phyloP scores from a whole-genome alignment of 768 basidiomycete genomes.

The Leccinum disarticulatum region DNA sequence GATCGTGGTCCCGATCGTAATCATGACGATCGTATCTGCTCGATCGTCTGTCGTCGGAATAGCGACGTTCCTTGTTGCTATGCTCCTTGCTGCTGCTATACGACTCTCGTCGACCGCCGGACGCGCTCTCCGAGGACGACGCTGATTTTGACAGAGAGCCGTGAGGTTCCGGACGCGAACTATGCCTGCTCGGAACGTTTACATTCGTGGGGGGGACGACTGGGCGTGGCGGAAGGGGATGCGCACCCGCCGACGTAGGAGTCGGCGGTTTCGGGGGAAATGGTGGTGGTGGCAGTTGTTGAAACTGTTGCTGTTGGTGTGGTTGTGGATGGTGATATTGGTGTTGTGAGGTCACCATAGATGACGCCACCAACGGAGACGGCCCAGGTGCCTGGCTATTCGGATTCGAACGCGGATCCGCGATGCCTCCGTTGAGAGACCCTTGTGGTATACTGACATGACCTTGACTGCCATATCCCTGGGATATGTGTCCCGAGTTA shows the following conservation, averaged over 20 bases:
- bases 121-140: slow-evolving; percentile 18
- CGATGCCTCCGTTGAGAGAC: background rate
- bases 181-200: slow-evolving; percentile 2
- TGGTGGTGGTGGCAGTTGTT: background rate
- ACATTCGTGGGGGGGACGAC: background rate
- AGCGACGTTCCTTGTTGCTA: slow-evolving; percentile 11
- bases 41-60: slow-evolving; percentile 21
- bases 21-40: slow-evolving; percentile 11
- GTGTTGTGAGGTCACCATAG: background rate
- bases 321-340: background rate
- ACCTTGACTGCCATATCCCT: slow-evolving; percentile 9
- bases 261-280: background rate
- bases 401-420: background rate
- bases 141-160: slow-evolving; percentile 17
- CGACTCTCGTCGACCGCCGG: slow-evolving; percentile 18
- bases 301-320: background rate
- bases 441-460: slow-evolving; percentile 4
- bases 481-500: background rate
- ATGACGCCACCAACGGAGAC: slow-evolving; percentile 1
- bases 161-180: slow-evolving; percentile 20
- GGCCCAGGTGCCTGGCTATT: slow-evolving; percentile 4
- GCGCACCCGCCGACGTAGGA: background rate
- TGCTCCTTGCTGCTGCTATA: slow-evolving; percentile 1
- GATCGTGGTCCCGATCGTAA: slow-evolving; percentile 3
- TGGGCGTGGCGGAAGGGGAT: slow-evolving; percentile 24